phyloP scores from a whole-genome alignment of 2,329 filamentous ascomycete genomes.

The Apiospora rasikravindrae region DNA sequence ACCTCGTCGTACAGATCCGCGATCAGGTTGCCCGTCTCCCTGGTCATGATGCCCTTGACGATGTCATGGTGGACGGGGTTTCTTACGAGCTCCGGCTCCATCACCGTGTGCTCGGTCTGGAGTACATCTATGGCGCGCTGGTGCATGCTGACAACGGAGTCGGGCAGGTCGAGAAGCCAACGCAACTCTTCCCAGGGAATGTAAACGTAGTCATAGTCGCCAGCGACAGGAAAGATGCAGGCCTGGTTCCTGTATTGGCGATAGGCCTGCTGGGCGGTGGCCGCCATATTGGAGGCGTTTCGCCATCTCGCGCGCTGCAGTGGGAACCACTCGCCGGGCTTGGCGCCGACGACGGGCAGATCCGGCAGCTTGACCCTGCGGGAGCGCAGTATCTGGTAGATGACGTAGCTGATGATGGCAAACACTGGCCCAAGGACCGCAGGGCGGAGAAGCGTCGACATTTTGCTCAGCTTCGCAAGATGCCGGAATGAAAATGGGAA shows the following conservation, averaged over 20 bases:
- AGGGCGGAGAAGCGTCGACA: slow-evolving; percentile 25
- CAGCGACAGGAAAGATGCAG: slow-evolving; percentile 35
- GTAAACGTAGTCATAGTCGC: slow-evolving; percentile 30
- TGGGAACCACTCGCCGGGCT: slow-evolving; percentile 42
- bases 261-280: slow-evolving; percentile 33
- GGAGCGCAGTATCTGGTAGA: slow-evolving; percentile 34
- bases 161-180: slow-evolving; percentile 40
- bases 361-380: slow-evolving; percentile 31
- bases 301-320: slow-evolving; percentile 37
- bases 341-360: slow-evolving; percentile 38
- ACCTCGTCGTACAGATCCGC: slow-evolving; percentile 38
- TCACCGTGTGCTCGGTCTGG: slow-evolving; percentile 35
- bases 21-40: slow-evolving; percentile 39
- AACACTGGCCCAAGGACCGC: slow-evolving; percentile 32
- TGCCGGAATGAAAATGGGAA: not conserved
- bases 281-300: slow-evolving; percentile 37
- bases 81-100: slow-evolving; percentile 31
- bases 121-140: slow-evolving; percentile 29
- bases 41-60: slow-evolving; percentile 36
- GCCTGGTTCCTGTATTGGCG: slow-evolving; percentile 32
- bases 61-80: slow-evolving; percentile 34
- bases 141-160: slow-evolving; percentile 34
- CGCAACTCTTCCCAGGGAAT: slow-evolving; percentile 37
- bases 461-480: not conserved
- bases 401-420: slow-evolving; percentile 30